Evolutionary conservation across 1,139 yeast species (phyloP), one percentile per base, ranked within the genome.

Genomic region (Debaryomyces subglobosus): DNA sequence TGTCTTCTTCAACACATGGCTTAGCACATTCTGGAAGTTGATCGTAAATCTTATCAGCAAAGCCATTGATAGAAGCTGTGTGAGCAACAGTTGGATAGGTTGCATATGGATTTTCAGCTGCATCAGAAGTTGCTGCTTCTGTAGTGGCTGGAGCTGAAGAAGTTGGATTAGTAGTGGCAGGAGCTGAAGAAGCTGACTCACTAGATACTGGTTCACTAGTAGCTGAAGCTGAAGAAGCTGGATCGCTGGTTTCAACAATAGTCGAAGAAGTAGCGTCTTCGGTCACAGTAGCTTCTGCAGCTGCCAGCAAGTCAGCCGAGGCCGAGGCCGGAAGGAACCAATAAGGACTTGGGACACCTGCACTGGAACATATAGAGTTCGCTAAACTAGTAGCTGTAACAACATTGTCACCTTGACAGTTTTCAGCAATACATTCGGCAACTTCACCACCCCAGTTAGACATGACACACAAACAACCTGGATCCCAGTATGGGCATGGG

Each of bases 391-490:
- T 73, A 41, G 78, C 79, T 24, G 55, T 34, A 16, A 51, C 63
- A 39, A 78, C 76, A 45, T 74, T 77, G 4, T 55, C 44, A 37
- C 79, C 81, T 23, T 59, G 45, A 60, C 82, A 78, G 21, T 58
- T 56, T 44, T 64, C 53, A 44, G 79, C 81, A 50, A 77, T 61
- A 62, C 82, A 78, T 45, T 69, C 65, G 25, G 74, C 82, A 20
- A 78, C 79, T 40, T 58, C 57, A 18, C 77, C 77, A 34, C 73
- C 64, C 78, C 78, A 77, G 53, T 67, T 71, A 13, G 77, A 72
- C 79, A 78, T 77, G 16, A 76, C 79, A 63, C 82, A 77, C 55
- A 77, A 68, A 58, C 82, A 77, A 3, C 82, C 82, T n/a, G n/a
- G n/a, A n/a, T n/a, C n/a, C n/a, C n/a, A n/a, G n/a, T n/a, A n/a